These are phyloP conservation scores for Leccinum pseudoinsigne DNA, from an alignment of 1,284 basidiomycete genomes.

Conservation along the genomic window DNA sequence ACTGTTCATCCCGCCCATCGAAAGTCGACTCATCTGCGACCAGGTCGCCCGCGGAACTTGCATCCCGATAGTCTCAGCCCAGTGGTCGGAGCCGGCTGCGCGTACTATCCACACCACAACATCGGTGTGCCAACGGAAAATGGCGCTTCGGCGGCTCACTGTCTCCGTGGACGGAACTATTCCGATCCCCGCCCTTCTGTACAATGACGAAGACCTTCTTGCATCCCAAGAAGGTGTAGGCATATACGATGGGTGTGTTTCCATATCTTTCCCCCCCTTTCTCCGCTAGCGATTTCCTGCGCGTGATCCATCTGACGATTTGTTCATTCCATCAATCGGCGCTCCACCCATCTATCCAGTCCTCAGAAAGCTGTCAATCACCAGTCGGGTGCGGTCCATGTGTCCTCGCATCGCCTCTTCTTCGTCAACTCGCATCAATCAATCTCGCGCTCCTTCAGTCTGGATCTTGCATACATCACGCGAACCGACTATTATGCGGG, in stretches of 20 bases:
- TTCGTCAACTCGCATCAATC: constrained; percentile 67
- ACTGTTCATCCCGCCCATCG: constrained; percentile 6
- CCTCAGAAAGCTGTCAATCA: constrained; percentile 78
- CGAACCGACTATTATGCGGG: constrained; percentile 93
- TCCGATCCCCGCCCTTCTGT: constrained; percentile 70
- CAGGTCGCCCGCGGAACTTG: constrained; percentile 4
- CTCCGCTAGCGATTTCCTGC: constrained; percentile 16
- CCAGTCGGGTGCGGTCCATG: constrained; percentile 70
- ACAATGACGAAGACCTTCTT: constrained; percentile 76
- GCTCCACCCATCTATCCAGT: constrained; percentile 43
- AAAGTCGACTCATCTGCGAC: constrained; percentile 13
- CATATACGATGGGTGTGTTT: constrained; percentile 84
- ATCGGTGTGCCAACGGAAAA: constrained; percentile 22
- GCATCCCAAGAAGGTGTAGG: constrained; percentile 78
- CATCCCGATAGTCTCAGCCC: background rate
- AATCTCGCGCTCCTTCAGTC: constrained; percentile 51
- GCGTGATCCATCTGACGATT: constrained; percentile 16
- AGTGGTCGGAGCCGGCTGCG: background rate
- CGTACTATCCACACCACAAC: constrained; percentile 2
- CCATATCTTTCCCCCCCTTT: constrained; percentile 2
- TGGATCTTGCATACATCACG: constrained; percentile 66
- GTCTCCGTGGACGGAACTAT: constrained; percentile 68
- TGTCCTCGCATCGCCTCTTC: constrained; percentile 86
- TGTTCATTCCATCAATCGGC: constrained; percentile 32
- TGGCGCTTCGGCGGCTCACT: constrained; percentile 57